phyloP scores from a whole-genome alignment of 2,329 filamentous ascomycete species.

The Chrysosporium queenslandicum region DNA sequence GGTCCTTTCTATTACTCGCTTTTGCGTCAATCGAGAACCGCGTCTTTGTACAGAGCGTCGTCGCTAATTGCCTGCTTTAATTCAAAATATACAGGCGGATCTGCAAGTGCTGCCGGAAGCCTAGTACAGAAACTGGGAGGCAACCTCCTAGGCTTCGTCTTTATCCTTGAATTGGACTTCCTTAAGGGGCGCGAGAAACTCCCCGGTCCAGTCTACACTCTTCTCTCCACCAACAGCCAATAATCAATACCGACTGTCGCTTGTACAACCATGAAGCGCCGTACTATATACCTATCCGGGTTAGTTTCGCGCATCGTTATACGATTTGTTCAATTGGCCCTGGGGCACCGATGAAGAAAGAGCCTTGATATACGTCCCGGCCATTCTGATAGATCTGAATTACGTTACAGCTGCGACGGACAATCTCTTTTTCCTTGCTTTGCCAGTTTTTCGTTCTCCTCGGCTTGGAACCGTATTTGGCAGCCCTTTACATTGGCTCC shows the following conservation, averaged over 20 bases:
- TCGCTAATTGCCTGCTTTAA: constrained; percentile 9
- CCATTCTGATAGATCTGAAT: constrained; percentile 1
- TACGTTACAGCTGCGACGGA: not conserved
- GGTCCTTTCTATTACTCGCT: constrained; percentile 10
- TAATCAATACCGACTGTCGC: not conserved
- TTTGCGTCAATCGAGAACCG: not conserved
- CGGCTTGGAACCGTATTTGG: not conserved
- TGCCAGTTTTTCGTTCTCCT: not conserved
- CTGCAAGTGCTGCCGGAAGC: constrained; percentile 74
- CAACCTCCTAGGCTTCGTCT: constrained; percentile 76
- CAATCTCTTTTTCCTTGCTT: not conserved
- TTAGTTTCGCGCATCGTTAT: not conserved
- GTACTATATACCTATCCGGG: not conserved
- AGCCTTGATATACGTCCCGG: not conserved
- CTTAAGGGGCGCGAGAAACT: constrained; percentile 88
- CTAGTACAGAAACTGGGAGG: constrained; percentile 81
- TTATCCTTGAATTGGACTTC: constrained; percentile 91
- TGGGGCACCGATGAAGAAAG: not conserved
- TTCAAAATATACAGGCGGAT: constrained; percentile 70
- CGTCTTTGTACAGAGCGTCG: not conserved
- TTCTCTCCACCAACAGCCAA: constrained; percentile 46
- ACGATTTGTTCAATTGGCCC: not conserved
- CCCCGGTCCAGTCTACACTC: constrained; percentile 68
- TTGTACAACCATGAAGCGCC: not conserved
- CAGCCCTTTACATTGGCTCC: not conserved